Evolutionary conservation across 306 rosid species (phyloP).

Genomic region (Echinosophora koreensis): DNA sequence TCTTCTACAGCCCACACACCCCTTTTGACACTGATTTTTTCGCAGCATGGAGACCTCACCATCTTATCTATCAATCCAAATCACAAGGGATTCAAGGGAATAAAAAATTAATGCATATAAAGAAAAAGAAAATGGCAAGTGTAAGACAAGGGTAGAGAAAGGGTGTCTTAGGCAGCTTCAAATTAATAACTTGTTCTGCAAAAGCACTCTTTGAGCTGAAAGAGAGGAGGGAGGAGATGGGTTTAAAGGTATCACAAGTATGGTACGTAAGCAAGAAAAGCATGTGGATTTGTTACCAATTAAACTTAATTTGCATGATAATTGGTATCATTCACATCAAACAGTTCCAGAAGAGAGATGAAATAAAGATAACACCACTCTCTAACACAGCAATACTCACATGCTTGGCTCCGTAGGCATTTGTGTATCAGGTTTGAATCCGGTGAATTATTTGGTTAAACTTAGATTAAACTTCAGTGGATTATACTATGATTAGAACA

Average conservation of each 20-base stretch:
- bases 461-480: conserved; percentile 60
- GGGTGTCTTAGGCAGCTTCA: conserved; percentile 22
- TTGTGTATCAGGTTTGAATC: conserved; percentile 66
- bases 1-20: conserved; percentile 67
- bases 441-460: conserved; percentile 77
- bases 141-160: conserved; percentile 20
- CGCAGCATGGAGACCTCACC: conserved; percentile 69
- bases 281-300: conserved; percentile 60
- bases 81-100: conserved; percentile 37
- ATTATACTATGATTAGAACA: conserved; percentile 42
- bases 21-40: conserved; percentile 64
- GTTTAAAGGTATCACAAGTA: conserved; percentile 67
- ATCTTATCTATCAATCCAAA: conserved; percentile 54
- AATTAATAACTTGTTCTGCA: conserved; percentile 34
- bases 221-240: conserved; percentile 49
- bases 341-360: conserved; percentile 39
- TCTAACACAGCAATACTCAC: conserved; percentile 52
- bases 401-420: conserved; percentile 54
- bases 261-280: conserved; percentile 72
- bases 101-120: conserved; percentile 9
- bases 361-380: conserved; percentile 48
- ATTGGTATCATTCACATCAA: conserved; percentile 47
- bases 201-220: conserved; percentile 55
- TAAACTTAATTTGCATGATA: conserved; percentile 73
- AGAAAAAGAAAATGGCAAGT: conserved; percentile 27